Evolutionary conservation across 257 asterid genomes (phyloP), one percentile per base, ranked within the genome.

Genomic region (Capsicum baccatum): DNA sequence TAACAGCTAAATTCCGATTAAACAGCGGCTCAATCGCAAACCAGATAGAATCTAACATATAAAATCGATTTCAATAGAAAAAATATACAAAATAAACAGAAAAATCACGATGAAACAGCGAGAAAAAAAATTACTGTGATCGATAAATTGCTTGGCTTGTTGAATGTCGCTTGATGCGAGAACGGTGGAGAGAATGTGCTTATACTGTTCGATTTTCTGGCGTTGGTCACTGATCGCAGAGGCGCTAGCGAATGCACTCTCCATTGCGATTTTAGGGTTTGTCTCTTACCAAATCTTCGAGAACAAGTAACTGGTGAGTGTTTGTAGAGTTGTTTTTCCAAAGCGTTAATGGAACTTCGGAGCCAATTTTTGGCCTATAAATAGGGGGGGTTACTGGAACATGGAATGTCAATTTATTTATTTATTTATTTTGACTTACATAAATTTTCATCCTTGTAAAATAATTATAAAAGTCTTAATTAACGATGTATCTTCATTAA

Each of bases 141-240:
- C 95, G 73, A 94, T 91, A 90, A 94, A 96, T 73, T 89, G 89
- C 62, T 91, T 94, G 82, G 99, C 93, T 83, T 92, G 97, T 3
- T 39, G 88, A 62, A 89, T 94, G 85, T 92, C 94, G 90, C 91
- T 90, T 3, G 99, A 93, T 33, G 97, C 91, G 78, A 96, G 94
- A 68, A 94, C 97, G 70, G 95, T 86, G 83, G 93, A 86, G 85
- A 96, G 98, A 73, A 96, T 94, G 88, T 89, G 95, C 88, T 93
- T 96, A 88, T 96, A 96, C 89, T 96, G 97, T 81, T 96, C 99
- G 83, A 96, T 95, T 88, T 96, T 96, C 69, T 94, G 98, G 87
- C 99, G 91, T 89, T 96, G 99, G 92, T 96, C 98, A 52, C 88
- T 89, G 85, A 94, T 94, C 76, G 98, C 97, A 7, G 98, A 90